These are phyloP conservation scores for Jackrogersella minutella DNA, from an alignment of 495 filamentous ascomycete genomes.

Conservation along the genomic window DNA sequence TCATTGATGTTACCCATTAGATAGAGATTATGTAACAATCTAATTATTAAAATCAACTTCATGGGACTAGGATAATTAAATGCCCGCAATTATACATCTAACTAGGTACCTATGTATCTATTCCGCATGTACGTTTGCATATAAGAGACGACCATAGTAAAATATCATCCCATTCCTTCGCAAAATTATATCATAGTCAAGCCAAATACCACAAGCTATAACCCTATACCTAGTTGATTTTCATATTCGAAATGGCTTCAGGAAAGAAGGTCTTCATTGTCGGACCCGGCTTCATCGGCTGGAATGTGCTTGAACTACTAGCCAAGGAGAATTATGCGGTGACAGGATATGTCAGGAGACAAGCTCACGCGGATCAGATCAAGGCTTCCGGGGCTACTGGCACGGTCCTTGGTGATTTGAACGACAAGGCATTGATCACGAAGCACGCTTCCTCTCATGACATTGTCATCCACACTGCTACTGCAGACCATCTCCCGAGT, in stretches of 20 bases:
- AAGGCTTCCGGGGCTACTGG: conserved; percentile 33
- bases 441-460: conserved; percentile 40
- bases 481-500: conserved; percentile 48
- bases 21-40: not conserved
- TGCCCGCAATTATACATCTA: not conserved
- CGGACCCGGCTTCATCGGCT: conserved; percentile 53
- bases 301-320: conserved; percentile 49
- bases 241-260: conserved; percentile 6
- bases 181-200: too few species aligned
- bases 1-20: not conserved
- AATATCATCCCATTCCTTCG: not conserved
- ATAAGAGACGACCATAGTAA: not conserved
- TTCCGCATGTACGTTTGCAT: not conserved
- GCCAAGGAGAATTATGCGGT: conserved; percentile 45
- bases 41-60: conserved; percentile 1
- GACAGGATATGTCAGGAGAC: conserved; percentile 45
- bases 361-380: conserved; percentile 37
- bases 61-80: not conserved
- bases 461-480: conserved; percentile 52
- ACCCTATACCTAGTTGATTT: not conserved
- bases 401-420: conserved; percentile 41
- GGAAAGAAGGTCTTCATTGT: conserved; percentile 49
- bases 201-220: not conserved
- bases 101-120: not conserved
- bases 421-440: conserved; percentile 41